These are phyloP conservation scores for Salix caprea DNA, from an alignment of 345 rosid species.

Conservation along the genomic window DNA sequence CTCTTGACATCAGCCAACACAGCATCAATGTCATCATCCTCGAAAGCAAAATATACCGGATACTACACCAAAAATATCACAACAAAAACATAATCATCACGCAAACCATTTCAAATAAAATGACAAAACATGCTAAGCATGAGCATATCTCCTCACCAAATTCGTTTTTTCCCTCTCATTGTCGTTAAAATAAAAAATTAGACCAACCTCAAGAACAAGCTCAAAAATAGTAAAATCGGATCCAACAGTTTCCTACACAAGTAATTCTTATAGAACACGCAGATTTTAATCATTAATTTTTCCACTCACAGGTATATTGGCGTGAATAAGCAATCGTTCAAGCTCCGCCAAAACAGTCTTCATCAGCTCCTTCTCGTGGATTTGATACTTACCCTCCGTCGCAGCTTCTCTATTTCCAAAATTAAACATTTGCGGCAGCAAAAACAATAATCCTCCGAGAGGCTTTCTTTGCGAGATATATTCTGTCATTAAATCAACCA, in stretches of 20 bases:
- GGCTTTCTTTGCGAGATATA: conserved; percentile 62
- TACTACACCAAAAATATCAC: conserved; percentile 42
- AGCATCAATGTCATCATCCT: conserved; percentile 70
- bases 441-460: conserved; percentile 77
- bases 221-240: no score
- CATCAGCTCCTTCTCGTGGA: conserved; percentile 34
- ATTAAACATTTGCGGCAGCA: conserved; percentile 70
- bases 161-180: no score
- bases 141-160: no score
- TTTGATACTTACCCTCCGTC: conserved; percentile 12
- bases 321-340: conserved; percentile 67
- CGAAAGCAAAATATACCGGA: conserved; percentile 95
- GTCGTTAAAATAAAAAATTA: neutral
- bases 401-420: conserved; percentile 36
- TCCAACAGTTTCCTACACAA: no score
- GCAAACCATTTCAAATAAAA: neutral
- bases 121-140: neutral
- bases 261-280: no score
- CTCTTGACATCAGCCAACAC: conserved; percentile 81
- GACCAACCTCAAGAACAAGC: no score
- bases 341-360: conserved; percentile 51
- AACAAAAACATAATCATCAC: neutral
- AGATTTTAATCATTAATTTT: neutral
- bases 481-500: conserved; percentile 41
- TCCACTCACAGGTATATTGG: conserved; percentile 78